Evolutionary conservation across 2,329 filamentous ascomycete species (phyloP), one percentile per base, ranked within the genome.

Genomic region (Camptophora hylomeconis): DNA sequence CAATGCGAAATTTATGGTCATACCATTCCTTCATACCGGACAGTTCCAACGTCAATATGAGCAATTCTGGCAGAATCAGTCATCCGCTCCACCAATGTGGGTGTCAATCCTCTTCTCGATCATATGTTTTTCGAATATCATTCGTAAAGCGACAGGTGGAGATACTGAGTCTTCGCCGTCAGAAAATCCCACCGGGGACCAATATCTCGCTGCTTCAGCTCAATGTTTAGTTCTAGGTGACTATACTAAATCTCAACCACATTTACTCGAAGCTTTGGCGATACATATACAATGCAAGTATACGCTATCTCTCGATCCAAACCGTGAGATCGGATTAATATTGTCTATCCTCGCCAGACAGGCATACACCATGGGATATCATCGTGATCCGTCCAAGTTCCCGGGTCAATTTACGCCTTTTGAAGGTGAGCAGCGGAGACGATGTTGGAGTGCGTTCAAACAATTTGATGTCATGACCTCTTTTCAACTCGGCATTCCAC

Each of bases 401-500:
- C 53, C 64, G 5, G 57, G 53, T 27, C n/a, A n/a, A n/a, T 61
- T 73, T 23, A 57, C 65, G 1, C 55, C 61, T 2, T 69, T 66
- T 35, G 59, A 69, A 33, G 69, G 64, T 7, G 70, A 75, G 47
- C 68, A 60, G 47, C 47, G 58, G 30, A 45, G 58, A 18, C 53
- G 58, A n/a, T 28, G 54, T 5, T 61, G 58, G 57, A 41, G 43
- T 13, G 38, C 49, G 13, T 38, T 59, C 6, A 44, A 47, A 15
- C 70, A 75, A 44, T 56, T 77, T 25, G 74, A 78, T 42, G 51
- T 67, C 3, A 49, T 76, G 7, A 60, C 70, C 2, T 64, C 69
- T 2, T 75, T 75, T 41, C 69, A 77, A 42, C 60, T 75, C 36
- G 74, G 74, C 2, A 52, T 78, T 10, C 74, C 74, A 7, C 63